These are phyloP conservation scores for Aureoboletus auriporus DNA, from an alignment of 768 basidiomycete genomes.

Conservation along the genomic window DNA sequence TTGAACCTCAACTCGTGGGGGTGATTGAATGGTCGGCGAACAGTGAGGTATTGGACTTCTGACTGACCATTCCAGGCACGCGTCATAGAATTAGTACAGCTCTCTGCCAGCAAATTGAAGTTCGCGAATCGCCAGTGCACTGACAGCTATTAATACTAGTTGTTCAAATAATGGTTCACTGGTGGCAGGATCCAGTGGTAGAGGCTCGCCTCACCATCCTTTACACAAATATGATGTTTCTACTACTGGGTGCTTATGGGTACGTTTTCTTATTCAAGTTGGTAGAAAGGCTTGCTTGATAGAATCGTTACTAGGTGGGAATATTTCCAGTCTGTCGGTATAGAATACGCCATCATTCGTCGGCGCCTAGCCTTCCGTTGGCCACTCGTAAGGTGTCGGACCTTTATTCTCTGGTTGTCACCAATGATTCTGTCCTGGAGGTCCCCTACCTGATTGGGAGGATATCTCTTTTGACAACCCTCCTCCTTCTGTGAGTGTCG, in stretches of 20 bases:
- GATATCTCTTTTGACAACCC: neutral
- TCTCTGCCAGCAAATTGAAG: no score
- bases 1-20: no score
- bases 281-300: neutral
- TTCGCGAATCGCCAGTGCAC: no score
- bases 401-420: neutral
- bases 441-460: conserved; percentile 13
- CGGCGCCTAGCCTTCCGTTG: conserved; percentile 20
- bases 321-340: conserved; percentile 12
- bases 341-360: conserved; percentile 22
- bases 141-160: no score
- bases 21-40: no score
- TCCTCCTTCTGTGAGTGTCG: conserved; percentile 4
- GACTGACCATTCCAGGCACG: no score
- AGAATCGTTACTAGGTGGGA: conserved; percentile 18
- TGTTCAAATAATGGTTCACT: conserved; percentile 9
- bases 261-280: neutral
- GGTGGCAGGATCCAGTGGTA: conserved; percentile 14
- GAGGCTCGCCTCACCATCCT: neutral
- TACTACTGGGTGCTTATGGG: conserved; percentile 18
- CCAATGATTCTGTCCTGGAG: neutral
- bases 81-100: no score
- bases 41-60: no score
- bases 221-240: conserved; percentile 4
- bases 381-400: conserved; percentile 17